phyloP scores from a whole-genome alignment of 2,329 filamentous ascomycete species.

The Pseudocercospora cruenta region DNA sequence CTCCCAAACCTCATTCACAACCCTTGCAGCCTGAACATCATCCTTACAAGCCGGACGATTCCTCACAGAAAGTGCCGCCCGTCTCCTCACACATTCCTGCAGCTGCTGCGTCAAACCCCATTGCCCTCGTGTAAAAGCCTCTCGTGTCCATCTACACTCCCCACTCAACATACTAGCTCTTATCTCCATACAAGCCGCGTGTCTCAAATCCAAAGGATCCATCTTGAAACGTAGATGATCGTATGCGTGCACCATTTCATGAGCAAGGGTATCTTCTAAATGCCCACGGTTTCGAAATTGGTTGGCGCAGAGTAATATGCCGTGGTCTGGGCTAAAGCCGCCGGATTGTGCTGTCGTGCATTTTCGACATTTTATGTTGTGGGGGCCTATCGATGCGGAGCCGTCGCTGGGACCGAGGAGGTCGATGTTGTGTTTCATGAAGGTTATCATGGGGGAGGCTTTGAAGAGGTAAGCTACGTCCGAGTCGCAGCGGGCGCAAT shows the following conservation, averaged over 20 bases:
- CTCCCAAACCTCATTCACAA: constrained; percentile 98
- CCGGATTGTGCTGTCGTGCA: constrained; percentile 75
- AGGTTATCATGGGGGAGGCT: constrained; percentile 84
- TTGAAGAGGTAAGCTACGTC: constrained; percentile 81
- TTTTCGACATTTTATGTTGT: constrained; percentile 80
- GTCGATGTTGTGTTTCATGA: constrained; percentile 79
- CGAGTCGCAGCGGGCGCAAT: constrained; percentile 80
- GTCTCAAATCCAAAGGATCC: constrained; percentile 78
- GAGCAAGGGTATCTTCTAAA: constrained; percentile 89
- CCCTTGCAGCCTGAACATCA: constrained; percentile 80
- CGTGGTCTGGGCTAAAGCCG: constrained; percentile 83
- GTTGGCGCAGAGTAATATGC: constrained; percentile 92
- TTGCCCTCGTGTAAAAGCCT: constrained; percentile 82
- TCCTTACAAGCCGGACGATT: constrained; percentile 80
- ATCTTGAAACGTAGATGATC: constrained; percentile 92
- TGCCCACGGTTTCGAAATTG: constrained; percentile 78
- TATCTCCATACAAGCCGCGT: constrained; percentile 96
- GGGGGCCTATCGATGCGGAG: constrained; percentile 66
- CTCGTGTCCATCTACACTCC: constrained; percentile 87
- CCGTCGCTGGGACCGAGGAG: constrained; percentile 63
- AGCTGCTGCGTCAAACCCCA: constrained; percentile 90
- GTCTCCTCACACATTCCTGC: constrained; percentile 83
- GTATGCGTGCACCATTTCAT: constrained; percentile 98
- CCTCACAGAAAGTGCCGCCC: constrained; percentile 79
- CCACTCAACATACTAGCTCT: constrained; percentile 89